Base-by-base conservation (phyloP, 257 asterid genomes). In the Primulina eburnea region DNA sequence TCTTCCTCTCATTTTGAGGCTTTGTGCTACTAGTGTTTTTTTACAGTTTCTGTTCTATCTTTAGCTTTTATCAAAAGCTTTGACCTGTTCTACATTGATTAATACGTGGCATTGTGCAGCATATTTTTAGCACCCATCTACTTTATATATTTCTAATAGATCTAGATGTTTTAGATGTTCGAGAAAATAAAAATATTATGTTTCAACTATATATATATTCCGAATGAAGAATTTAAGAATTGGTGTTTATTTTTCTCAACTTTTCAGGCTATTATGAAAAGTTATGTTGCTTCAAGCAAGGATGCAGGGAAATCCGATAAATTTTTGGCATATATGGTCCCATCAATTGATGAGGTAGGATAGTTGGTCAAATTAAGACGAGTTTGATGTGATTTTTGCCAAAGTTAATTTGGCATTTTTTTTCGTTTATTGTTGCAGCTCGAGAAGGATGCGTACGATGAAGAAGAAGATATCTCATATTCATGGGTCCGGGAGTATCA, bases 301-400 rank as follows among this genome's bases (percentile, higher is more conserved):
- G 90, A 85, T 75, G 38, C 83, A 24, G 87, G 82, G 65, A 83
- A 81, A 57, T 78, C 92, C 62, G 90, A 89, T 74, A 88, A 86
- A 69, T 94, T 94, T 82, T 83, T 94, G 84, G 96, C 95, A 20
- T 94, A 94, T 76, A 94, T 94, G 96, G 96, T 85, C 68, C 99
- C 99, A 59, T 75, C 93, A 32, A 74, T 83, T 59, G 78, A 85
- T 35, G 99, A 94, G 98, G 97, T 91, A 71, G 61, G 33, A 37
- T 64, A 16, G 52, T 79, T 67, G 40, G 53, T 65, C 64, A 8
- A 50, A 14, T 52, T 63, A 30, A 50, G 71, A 29, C 33, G 30
- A 32, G 18, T 40, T 34, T 35, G 32, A 38, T 47, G 50, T 21
- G 11, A 18, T 60, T 38, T 68, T 60, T 62, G 58, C 58, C 28